These are phyloP conservation scores for Sarocladiaceae sp. DNA, from an alignment of 2,329 filamentous ascomycete genomes.

Conservation along the genomic window DNA sequence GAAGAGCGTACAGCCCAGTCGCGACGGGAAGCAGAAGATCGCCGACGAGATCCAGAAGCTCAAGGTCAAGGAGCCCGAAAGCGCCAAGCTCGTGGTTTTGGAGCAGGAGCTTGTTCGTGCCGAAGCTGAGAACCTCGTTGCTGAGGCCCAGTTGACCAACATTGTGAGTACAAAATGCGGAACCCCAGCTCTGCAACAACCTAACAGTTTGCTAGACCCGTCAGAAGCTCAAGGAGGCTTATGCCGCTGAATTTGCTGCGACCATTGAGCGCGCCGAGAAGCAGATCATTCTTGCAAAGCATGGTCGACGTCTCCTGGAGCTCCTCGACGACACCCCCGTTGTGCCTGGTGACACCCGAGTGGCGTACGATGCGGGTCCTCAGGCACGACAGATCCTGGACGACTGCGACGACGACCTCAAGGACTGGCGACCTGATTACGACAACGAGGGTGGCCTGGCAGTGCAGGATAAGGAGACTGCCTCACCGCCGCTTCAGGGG, in stretches of 20 bases:
- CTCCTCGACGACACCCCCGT: conserved; percentile 86
- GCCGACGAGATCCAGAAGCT: conserved; percentile 86
- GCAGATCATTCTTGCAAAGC: conserved; percentile 87
- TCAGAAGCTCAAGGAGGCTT: conserved; percentile 93
- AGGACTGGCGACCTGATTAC: conserved; percentile 57
- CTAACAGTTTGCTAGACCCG: conserved; percentile 57
- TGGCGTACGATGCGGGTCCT: conserved; percentile 57
- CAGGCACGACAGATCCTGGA: conserved; percentile 81
- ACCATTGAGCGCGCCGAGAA: conserved; percentile 96
- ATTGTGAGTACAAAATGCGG: conserved; percentile 54
- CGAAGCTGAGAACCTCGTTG: conserved; percentile 92
- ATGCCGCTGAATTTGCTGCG: conserved; percentile 78
- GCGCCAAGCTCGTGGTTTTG: conserved; percentile 70
- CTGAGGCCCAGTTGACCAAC: conserved; percentile 93
- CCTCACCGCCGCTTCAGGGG: conserved; percentile 5
- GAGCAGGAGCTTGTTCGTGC: conserved; percentile 96
- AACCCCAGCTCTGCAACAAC: not conserved
- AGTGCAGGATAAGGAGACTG: not conserved
- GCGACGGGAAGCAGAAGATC: conserved; percentile 82
- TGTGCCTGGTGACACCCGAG: conserved; percentile 73
- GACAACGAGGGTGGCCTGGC: conserved; percentile 25
- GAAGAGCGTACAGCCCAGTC: conserved; percentile 85
- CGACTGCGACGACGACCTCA: conserved; percentile 84
- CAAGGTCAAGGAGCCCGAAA: conserved; percentile 88
- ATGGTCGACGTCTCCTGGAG: conserved; percentile 77